A percentile compares a stretch with the other conserved stretches of the same genome.
phyloP scores from a whole-genome alignment of 2,329 filamentous ascomycete genomes.

The Acrodontium crateriforme region DNA sequence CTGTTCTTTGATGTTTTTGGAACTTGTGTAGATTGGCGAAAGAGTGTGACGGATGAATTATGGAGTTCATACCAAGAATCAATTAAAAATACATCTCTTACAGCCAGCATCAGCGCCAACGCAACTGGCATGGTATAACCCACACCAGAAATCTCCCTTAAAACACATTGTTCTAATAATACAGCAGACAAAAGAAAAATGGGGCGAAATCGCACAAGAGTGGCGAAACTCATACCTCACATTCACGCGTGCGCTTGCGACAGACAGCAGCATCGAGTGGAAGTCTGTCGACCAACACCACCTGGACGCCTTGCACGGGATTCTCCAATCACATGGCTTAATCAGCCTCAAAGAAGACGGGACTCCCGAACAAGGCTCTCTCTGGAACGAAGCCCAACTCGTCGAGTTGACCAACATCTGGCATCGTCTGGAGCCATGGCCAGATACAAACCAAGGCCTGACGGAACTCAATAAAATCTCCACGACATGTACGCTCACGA shows the following conservation, averaged over 20 bases:
- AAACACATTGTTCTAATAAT: too few species aligned
- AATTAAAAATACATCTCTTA: too few species aligned
- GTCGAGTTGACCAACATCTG: slow-evolving; percentile 44
- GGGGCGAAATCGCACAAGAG: slow-evolving; percentile 32
- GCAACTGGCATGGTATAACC: slow-evolving; percentile 23
- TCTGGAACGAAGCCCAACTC: slow-evolving; percentile 38
- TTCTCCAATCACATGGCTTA: slow-evolving; percentile 40
- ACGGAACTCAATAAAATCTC: slow-evolving; percentile 36
- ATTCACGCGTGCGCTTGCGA: slow-evolving; percentile 46
- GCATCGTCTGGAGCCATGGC: slow-evolving; percentile 60
- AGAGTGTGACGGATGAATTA: slow-evolving; percentile 49
- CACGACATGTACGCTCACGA: slow-evolving; percentile 54
- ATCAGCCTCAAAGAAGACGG: slow-evolving; percentile 4
- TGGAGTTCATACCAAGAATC: slow-evolving; percentile 34
- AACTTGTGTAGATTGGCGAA: slow-evolving; percentile 68
- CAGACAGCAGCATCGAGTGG: slow-evolving; percentile 36
- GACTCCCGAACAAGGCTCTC: slow-evolving; percentile 20
- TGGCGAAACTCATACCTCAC: slow-evolving; percentile 45
- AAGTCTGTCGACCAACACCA: slow-evolving; percentile 62
- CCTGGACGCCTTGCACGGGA: slow-evolving; percentile 42
- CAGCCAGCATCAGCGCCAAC: slow-evolving; percentile 33
- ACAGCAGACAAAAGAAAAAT: slow-evolving; percentile 37
- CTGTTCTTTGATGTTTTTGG: slow-evolving; percentile 67
- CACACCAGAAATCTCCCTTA: too few species aligned
- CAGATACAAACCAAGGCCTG: slow-evolving; percentile 48